These are phyloP conservation scores for Ophiostoma sp. DNA, from an alignment of 2,329 filamentous ascomycete genomes.

Conservation along the genomic window DNA sequence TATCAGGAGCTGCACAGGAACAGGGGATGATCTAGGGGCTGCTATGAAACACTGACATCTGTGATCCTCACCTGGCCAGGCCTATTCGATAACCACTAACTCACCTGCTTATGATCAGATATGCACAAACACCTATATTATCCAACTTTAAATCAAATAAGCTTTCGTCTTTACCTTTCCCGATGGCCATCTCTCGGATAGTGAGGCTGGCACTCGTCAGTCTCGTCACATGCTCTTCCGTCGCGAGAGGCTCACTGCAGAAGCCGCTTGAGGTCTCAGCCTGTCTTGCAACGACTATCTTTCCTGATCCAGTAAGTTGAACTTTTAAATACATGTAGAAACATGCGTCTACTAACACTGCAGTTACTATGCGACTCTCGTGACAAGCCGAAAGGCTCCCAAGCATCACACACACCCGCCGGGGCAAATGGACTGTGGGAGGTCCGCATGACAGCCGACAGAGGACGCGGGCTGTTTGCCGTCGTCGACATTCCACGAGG, in stretches of 20 bases:
- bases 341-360: not conserved
- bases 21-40: not conserved
- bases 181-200: not conserved
- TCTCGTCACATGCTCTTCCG: not conserved
- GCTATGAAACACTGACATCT: slow-evolving; percentile 11
- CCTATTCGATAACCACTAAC: not conserved
- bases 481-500: slow-evolving; percentile 33
- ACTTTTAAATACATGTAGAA: not conserved
- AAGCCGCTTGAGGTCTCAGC: not conserved
- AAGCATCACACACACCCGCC: not conserved
- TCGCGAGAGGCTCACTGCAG: not conserved
- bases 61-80: not conserved
- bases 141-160: no score
- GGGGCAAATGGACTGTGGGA: slow-evolving; percentile 19
- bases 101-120: not conserved
- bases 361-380: not conserved
- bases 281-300: not conserved
- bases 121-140: not conserved
- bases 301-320: not conserved
- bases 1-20: not conserved
- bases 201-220: not conserved
- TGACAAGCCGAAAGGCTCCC: not conserved
- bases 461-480: slow-evolving; percentile 42
- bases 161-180: not conserved
- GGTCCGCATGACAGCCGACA: slow-evolving; percentile 30